Evolutionary conservation across 441 rosid species (phyloP), one percentile per base, ranked within the genome.

Genomic region (Gossypium lobatum): DNA sequence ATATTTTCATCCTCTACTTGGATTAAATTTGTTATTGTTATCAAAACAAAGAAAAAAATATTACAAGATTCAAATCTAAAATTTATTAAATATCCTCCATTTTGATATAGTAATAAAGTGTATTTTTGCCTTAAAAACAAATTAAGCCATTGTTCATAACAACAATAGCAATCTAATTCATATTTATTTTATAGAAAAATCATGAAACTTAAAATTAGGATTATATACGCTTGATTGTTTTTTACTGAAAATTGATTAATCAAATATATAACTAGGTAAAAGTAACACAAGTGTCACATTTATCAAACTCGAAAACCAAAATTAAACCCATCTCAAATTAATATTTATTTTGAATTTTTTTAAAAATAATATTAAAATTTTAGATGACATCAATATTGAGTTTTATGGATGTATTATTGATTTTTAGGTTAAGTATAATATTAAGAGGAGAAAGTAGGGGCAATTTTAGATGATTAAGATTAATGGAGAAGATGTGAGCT

Each of bases 401-500:
- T 28, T 28, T 28, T 28, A 31, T 31, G 37, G 37, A 28, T 4
- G 37, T 31, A 31, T 31, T 31, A 31, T 31, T 31, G 37, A 31
- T 31, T 31, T 0, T 6, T 16, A 54, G 63, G 64, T 37, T 70
- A 63, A 70, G 48, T 10, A 63, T 21, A 65, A 39, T 10, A 55
- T 46, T 65, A 65, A 63, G 50, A 26, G 50, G 9, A 3, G 0
- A 26, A 46, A 53, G 39, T 9, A 37, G 28, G 69, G 73, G 64
- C 57, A 28, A 59, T 66, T 9, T 45, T 4, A 31, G 52, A 58
- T 6, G 20, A 55, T 14, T 11, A 13, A 46, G 50, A 55, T 10
- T 6, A 17, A 54, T 39, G 50, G 72, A 60, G 61, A 63, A n/a
- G 64, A 37, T 61, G 17, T 79, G 79, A 77, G 83, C 68, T 77